These are phyloP conservation scores for Herpetomonas samuelpessoai DNA, from an alignment of 208 protist species.

Conservation along the genomic window DNA sequence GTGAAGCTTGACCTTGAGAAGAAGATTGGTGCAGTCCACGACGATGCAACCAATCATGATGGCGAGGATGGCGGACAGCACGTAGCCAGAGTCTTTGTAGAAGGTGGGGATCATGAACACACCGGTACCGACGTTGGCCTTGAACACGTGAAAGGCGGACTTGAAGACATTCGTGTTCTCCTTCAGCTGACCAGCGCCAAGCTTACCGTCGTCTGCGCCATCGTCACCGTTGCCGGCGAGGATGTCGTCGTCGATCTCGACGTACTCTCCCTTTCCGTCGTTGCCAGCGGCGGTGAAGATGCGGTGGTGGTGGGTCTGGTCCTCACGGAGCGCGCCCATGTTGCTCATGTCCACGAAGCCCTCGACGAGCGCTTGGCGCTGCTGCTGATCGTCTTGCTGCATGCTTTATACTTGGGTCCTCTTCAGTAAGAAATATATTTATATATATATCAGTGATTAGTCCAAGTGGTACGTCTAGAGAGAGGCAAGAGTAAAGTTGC, in stretches of 20 bases:
- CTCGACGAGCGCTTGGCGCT: constrained; percentile 27
- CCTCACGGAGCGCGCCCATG: constrained; percentile 19
- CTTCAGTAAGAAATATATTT: constrained; percentile 1
- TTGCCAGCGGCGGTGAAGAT: constrained; percentile 6
- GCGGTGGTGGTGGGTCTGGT: constrained; percentile 7
- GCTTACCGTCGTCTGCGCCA: not conserved
- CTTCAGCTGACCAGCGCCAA: constrained; percentile 27
- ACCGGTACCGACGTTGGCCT: constrained; percentile 84
- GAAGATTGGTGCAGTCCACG: constrained; percentile 69
- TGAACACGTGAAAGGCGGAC: constrained; percentile 84
- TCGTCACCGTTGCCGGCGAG: not conserved
- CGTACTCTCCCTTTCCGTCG: constrained; percentile 22
- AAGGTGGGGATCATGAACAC: constrained; percentile 79
- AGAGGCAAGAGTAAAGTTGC: too few relatives aligned
- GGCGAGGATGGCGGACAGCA: constrained; percentile 35
- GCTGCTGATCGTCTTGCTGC: constrained; percentile 20
- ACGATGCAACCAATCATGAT: constrained; percentile 52
- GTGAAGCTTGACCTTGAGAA: constrained; percentile 55
- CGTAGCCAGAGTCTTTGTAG: constrained; percentile 75
- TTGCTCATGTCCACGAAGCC: constrained; percentile 38
- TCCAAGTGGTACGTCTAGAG: too few relatives aligned
- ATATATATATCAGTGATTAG: not conserved
- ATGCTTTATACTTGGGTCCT: not conserved
- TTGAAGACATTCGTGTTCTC: constrained; percentile 69
- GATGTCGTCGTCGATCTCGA: constrained; percentile 34